phyloP scores from a whole-genome alignment of 179 eudicot species.

The Beta macrorhiza region DNA sequence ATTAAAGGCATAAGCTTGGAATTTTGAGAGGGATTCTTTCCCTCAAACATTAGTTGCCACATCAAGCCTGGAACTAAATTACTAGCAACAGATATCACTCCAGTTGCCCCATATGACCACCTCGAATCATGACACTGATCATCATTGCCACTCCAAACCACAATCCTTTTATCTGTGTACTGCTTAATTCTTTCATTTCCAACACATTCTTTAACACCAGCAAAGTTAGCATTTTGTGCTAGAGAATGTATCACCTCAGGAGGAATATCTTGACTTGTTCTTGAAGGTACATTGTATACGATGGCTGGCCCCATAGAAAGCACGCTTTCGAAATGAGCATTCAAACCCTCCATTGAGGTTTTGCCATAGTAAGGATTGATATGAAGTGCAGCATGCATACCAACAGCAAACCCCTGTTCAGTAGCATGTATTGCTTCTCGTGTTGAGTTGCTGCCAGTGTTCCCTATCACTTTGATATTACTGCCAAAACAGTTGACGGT shows the following conservation, averaged over 20 bases:
- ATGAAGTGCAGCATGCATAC: conserved; percentile 97
- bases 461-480: conserved; percentile 72
- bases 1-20: conserved; percentile 59
- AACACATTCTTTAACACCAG: conserved; percentile 84
- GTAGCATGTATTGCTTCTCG: conserved; percentile 90
- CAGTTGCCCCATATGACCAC: conserved; percentile 74
- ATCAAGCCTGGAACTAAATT: conserved; percentile 74
- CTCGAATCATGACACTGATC: conserved; percentile 80
- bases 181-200: conserved; percentile 66
- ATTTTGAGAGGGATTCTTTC: conserved; percentile 58
- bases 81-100: conserved; percentile 78
- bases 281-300: conserved; percentile 76
- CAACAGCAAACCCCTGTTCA: conserved; percentile 90
- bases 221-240: conserved; percentile 53
- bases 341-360: conserved; percentile 72
- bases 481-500: conserved; percentile 85
- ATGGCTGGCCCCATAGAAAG: conserved; percentile 85
- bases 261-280: conserved; percentile 85
- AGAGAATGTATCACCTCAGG: conserved; percentile 51
- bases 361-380: conserved; percentile 92
- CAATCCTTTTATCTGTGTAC: conserved; percentile 53
- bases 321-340: conserved; percentile 68
- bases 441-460: conserved; percentile 89
- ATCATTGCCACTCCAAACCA: conserved; percentile 88
- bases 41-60: conserved; percentile 66